Base-by-base conservation (phyloP, 2,329 filamentous ascomycete genomes). In the Chrysoporthe deuterocubensis region DNA sequence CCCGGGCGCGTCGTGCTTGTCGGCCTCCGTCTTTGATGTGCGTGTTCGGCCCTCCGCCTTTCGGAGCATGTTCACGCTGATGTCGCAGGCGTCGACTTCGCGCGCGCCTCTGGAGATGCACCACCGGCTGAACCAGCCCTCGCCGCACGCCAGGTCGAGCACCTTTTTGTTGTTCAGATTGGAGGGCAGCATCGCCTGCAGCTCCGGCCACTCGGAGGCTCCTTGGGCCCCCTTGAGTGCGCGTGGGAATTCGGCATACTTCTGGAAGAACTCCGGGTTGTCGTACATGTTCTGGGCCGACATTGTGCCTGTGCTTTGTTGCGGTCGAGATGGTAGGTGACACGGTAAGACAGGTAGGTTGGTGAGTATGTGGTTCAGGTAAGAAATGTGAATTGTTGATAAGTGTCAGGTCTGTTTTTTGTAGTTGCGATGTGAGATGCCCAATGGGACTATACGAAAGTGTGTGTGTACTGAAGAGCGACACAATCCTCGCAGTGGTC, bases 121-220 rank as follows among this genome's bases (percentile, higher is more conserved):
- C 76, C 78, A 83, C n/a, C 80, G 79, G 43, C 76, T 74, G 68
- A 83, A 82, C 80, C 81, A 83, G 26, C 82, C 82, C 69, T 81
- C 80, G 16, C 81, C 82, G 71, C 82, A 84, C 4, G 81, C 82
- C 4, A 84, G 76, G 71, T 84, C 81, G 9, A 84, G 77, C 42
- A 83, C 72, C 18, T 68, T 71, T 4, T 73, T 68, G n/a, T 73
- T 76, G 9, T 65, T 64, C 54, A 79, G 71, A 48, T 72, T 58
- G 8, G 67, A 26, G 2, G 80, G 79, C 40, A 84, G 73, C 73
- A 84, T 78, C 4, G 74, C 68, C 34, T 73, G 73, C n/a, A 84
- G 71, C n/a, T 73, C 74, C 3, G 79, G 78, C 82, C 81, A 84
- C 76, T 83, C 81, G 21, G 79, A 78, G 9, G 81, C 79, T 9